Conservation (phyloP, 345 rosid species). For the Brassica juncea region DNA sequence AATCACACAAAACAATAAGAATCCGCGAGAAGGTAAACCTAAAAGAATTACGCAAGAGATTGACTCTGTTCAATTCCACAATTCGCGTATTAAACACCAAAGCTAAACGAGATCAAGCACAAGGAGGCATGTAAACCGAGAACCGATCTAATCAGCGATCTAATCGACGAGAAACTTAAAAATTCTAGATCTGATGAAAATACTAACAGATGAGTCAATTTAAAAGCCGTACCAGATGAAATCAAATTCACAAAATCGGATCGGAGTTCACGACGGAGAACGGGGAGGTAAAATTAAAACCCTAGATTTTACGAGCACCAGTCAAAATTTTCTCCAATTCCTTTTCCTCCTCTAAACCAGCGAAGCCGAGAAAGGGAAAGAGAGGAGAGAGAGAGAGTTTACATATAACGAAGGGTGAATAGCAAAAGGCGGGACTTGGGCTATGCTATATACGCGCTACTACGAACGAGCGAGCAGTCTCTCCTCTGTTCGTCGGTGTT, state of each 20-base stretch:
- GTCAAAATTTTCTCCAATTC: background rate
- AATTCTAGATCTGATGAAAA: slow-evolving; percentile 37
- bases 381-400: background rate
- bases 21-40: slow-evolving; percentile 14
- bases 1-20: background rate
- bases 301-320: slow-evolving; percentile 29
- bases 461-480: background rate
- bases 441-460: slow-evolving; percentile 29
- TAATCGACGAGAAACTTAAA: background rate
- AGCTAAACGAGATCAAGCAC: slow-evolving; percentile 15
- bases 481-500: slow-evolving; percentile 22
- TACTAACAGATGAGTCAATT: background rate
- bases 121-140: background rate
- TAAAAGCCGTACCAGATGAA: slow-evolving; percentile 18
- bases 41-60: background rate
- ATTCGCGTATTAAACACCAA: background rate
- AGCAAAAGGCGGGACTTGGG: slow-evolving; percentile 45
- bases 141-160: slow-evolving; percentile 34
- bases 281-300: background rate
- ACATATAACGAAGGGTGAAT: slow-evolving; percentile 33
- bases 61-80: background rate
- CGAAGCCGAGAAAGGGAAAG: slow-evolving; percentile 2
- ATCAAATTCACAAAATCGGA: background rate
- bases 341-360: slow-evolving; percentile 20
- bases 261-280: slow-evolving; percentile 16